Base-by-base conservation (phyloP, 1,284 basidiomycete species). In the Bondarzewia mesenterica region DNA sequence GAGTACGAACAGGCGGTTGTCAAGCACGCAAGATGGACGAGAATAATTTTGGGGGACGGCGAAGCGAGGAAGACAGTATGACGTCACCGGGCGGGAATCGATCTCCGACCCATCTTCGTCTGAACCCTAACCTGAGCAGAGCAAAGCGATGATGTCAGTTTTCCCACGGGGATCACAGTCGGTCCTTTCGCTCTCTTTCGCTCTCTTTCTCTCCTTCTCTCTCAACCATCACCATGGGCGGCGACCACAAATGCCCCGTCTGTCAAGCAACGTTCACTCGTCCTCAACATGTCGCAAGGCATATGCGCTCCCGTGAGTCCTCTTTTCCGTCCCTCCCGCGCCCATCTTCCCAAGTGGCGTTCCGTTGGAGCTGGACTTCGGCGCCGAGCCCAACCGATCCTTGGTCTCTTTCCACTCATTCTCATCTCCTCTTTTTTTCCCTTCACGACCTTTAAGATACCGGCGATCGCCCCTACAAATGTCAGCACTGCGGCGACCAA, bases 381-480 rank as follows among this genome's bases (percentile, higher is more conserved):
- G 41, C 48, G 46, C 42, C 50, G 37, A 46, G 46, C 50, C 49
- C 47, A 45, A 43, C 45, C 25, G 47, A 26, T 43, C 47, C 51
- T 47, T 32, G 46, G 41, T 27, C 45, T 38, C 51, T 54, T 50
- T 55, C 51, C 42, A 49, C 53, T 44, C 45, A 40, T 50, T 46
- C 45, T 44, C 50, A 55, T 52, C 54, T 43, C 39, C 46, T 47
- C 35, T 40, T 48, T 49, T 53, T 52, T 47, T 54, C 47, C 55
- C 62, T n/a, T n/a, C n/a, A n/a, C n/a, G n/a, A n/a, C n/a, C n/a
- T n/a, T n/a, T n/a, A n/a, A 89, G 86, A 93, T 66, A 93, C 90
- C n/a, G 90, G 90, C 53, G 89, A 93, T 71, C 75, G 90, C 43
- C 90, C 90, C 7, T 93, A 93, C 72, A 89, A 89, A 59, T 93